Base-by-base conservation (phyloP, 306 rosid species). In the Casuarina glauca region DNA sequence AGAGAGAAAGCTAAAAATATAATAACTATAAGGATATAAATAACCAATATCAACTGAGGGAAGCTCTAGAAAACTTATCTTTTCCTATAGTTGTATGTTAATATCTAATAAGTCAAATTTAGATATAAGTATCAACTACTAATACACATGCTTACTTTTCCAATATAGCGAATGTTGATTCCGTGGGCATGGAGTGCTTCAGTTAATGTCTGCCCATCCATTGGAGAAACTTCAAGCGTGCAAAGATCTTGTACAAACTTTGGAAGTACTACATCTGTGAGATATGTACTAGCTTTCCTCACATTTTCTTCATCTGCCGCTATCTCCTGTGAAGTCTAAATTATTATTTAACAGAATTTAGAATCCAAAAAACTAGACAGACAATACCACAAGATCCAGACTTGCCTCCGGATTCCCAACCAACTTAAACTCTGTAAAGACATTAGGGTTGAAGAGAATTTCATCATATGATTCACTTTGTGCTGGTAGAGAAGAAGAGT, bases 161-260 rank as follows among this genome's bases (percentile, higher is more conserved):
- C 99, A 78, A 96, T 86, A 73, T 96, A 93, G 67, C 99, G 99
- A 85, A 96, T 86, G 83, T 93, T 96, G 70, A 96, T 91, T 84
- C 99, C 99, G 83, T 93, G 97, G 77, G 98, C 99, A 85, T 96
- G 99, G 57, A 96, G 93, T 64, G 97, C 99, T 86, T 96, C 99
- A 68, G 97, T 91, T 75, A 96, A 76, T 67, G 99, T 96, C 83
- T 93, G 99, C 67, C 99, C 98, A 84, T 96, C 99, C 99, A 96
- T 96, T 4, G 99, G 99, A 2, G 99, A 96, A 78, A 96, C 97
- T 93, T 96, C 99, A 73, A 96, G 97, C 0, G 94, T 91, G 84
- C 98, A 91, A 52, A 96, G 96, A 81, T 96, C 99, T 93, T 96
- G 98, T 74, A 96, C 82, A 74, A 96, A 96, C 82, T 96, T 96